Evolutionary conservation across 2,329 filamentous ascomycete genomes (phyloP).

Genomic region (Penicillium nordicum): DNA sequence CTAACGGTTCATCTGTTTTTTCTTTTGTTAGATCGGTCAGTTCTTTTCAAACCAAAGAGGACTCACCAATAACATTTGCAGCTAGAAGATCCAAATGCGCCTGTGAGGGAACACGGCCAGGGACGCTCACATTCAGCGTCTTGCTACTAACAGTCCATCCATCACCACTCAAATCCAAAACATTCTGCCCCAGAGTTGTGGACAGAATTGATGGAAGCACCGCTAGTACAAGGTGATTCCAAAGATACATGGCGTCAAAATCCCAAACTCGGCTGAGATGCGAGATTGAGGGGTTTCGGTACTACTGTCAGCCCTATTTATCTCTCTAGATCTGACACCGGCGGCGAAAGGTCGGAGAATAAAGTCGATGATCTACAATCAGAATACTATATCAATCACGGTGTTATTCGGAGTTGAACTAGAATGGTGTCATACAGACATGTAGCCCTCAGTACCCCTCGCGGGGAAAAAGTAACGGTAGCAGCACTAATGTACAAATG

Average conservation of each 20-base stretch:
- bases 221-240: conserved; percentile 14
- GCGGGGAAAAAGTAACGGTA: conserved; percentile 21
- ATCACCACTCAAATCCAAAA: conserved; percentile 43
- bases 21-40: background rate
- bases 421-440: background rate
- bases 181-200: conserved; percentile 24
- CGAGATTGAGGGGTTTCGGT: background rate
- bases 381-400: background rate
- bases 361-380: background rate
- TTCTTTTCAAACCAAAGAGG: conserved; percentile 1
- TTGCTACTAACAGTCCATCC: conserved; percentile 48
- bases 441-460: background rate
- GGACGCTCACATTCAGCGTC: conserved; percentile 51
- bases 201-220: conserved; percentile 17
- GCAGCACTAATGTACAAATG: conserved; percentile 11
- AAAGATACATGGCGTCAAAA: conserved; percentile 18
- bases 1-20: conserved; percentile 35
- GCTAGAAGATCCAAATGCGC: conserved; percentile 58
- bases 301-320: background rate
- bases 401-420: background rate
- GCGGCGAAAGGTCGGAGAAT: background rate
- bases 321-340: background rate
- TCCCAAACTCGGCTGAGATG: too few species aligned
- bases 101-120: conserved; percentile 56
- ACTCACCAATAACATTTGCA: conserved; percentile 52